phyloP scores from a whole-genome alignment of 164 flowering plant genomes.

The Magnolia kwangsiensis region DNA sequence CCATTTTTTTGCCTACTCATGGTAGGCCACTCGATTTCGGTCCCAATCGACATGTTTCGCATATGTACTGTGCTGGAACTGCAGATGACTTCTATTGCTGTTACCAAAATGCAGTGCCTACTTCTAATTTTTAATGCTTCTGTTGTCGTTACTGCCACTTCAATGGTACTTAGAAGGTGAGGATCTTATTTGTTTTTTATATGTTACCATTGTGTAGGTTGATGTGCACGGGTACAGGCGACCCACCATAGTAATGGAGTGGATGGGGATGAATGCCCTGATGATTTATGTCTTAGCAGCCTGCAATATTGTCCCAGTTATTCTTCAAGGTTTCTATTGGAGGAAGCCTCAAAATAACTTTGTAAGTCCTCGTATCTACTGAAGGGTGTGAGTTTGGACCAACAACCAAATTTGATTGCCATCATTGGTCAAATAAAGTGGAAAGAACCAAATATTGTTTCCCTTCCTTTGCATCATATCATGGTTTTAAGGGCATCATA shows the following conservation, averaged over 20 bases:
- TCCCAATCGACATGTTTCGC: no score
- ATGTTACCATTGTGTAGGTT: conserved; percentile 34
- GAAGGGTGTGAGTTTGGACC: not conserved
- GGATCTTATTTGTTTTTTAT: not conserved
- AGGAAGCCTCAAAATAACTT: conserved; percentile 56
- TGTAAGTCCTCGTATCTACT: conserved; percentile 26
- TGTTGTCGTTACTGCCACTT: not conserved
- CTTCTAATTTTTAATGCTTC: not conserved
- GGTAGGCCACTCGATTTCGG: no score
- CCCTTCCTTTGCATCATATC: no score
- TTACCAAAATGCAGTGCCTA: no score
- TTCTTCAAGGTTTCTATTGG: conserved; percentile 75
- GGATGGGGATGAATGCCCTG: conserved; percentile 77
- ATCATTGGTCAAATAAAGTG: not conserved
- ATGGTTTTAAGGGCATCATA: no score
- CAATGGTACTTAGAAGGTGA: not conserved
- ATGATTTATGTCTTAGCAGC: conserved; percentile 57
- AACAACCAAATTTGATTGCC: not conserved
- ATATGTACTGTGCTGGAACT: no score
- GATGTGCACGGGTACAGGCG: conserved; percentile 55
- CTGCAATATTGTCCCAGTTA: conserved; percentile 53
- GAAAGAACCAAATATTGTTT: not conserved
- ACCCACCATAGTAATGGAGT: conserved; percentile 42
- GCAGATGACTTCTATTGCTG: no score
- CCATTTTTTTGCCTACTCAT: no score